Base-by-base conservation (phyloP, 1,139 yeast species). In the Geotrichum histeridarum region DNA sequence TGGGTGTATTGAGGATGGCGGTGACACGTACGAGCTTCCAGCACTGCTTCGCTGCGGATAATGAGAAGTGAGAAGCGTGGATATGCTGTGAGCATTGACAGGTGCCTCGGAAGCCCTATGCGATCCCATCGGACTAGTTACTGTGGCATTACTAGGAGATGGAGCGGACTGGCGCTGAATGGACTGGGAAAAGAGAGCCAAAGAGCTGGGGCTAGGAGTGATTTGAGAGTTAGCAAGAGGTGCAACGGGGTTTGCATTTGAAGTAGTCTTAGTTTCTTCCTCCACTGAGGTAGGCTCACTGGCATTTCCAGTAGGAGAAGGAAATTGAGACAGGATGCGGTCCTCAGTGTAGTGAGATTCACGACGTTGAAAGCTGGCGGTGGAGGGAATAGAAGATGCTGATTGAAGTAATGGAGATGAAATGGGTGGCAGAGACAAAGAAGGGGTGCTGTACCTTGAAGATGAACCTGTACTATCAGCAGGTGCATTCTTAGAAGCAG, bases 361-460 rank as follows among this genome's bases (percentile, higher is more conserved):
- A 8, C 35, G 46, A 8, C 46, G 46, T n/a, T 41, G 43, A 30
- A 27, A 42, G 18, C 36, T 30, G 15, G 39, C 8, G 15, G 39
- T 11, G 7, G 37, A n/a, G 2, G 8, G n/a, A 5, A 37, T n/a
- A 8, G 39, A 37, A 8, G 39, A n/a, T 14, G 17, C 39, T n/a
- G 39, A 37, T 8, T 14, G 15, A 3, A 17, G 27, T 15, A 42
- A 22, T 2, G 48, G 39, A 5, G 48, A 36, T 15, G 38, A 27
- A 36, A 45, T 45, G 4, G 48, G 48, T 8, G 48, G 39, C 31
- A 35, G 30, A 11, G 48, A 35, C 32, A 45, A 32, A 17, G 48
- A 33, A 17, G 18, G 9, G 36, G 17, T 43, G 38, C 38, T 15
- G 14, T 30, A 32, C 11, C 30, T 32, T 18, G 8, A 38, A 8